Base-by-base conservation (phyloP, 2,329 filamentous ascomycete genomes). In the Pseudopithomyces maydicus region DNA sequence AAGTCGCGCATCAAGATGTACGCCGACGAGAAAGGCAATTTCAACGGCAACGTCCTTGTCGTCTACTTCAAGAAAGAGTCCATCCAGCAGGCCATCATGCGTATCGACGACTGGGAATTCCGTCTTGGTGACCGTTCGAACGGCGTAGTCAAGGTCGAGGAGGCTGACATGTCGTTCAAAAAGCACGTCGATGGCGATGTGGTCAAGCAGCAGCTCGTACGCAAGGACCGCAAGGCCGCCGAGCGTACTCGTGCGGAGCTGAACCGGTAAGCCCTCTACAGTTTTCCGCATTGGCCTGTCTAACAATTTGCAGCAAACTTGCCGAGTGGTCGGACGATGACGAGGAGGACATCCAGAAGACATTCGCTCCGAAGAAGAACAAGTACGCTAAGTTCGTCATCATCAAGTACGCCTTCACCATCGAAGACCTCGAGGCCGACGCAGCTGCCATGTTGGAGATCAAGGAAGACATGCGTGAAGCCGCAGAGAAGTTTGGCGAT, bases 11-110 rank as follows among this genome's bases (percentile, higher is more conserved):
- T 99, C 78, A 98, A 97, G 79, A 86, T 99, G 76, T 99, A 99
- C 78, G 86, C 82, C 19, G 88, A 97, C 72, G 86, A 90, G 1
- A 78, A 88, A 1, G 95, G 92, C 19, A 85, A 87, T 15, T 96
- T 97, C 82, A 98, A 97, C 73, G 95, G 95, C 58, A 93, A 98
- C 72, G 93, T 91, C 2, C 83, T 99, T 32, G 82, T 99, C 53
- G 91, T 98, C 35, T 99, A 96, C 79, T 97, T 97, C 84, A 91
- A 95, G 67, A 90, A 92, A 0, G 92, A 96, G 72, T 96, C 91
- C n/a, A 94, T 99, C 56, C 81, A 90, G 41, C 89, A 92, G 79
- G 91, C 91, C 43, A 90, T 94, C 63, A 87, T 88, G 79, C 82
- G 95, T 68, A 82, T 92, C 12, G 91, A 96, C 74, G 91, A 92